Base-by-base conservation (phyloP, 768 basidiomycete genomes). In the Suillus alpinus region DNA sequence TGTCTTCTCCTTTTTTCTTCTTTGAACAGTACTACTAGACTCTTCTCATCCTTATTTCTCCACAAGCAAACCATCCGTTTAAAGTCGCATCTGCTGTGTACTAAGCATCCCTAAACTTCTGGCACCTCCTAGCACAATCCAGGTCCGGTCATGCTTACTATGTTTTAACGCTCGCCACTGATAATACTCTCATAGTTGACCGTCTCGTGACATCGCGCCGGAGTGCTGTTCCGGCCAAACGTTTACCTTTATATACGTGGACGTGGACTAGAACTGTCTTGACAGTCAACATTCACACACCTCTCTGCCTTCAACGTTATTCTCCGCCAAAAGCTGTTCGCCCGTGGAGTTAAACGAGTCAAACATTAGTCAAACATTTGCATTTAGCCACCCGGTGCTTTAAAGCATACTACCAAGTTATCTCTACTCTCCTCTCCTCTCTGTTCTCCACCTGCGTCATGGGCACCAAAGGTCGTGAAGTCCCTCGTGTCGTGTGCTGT, bases 401-500 rank as follows among this genome's bases (percentile, higher is more conserved):
- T 55, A 55, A 53, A 55, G 14, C 53, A 39, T 23, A 18, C 23
- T 9, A 7, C 18, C 52, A 40, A 31, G 29, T 40, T 44, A 51
- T 20, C 39, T 23, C 34, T 41, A n/a, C 29, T 46, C 47, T 40
- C 14, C 7, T 16, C 14, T 59, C 12, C 31, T 56, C 16, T 44
- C 55, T 46, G 18, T 40, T 47, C 46, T 53, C 62, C 18, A 46
- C 46, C 52, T 55, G 6, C 63, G 64, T 62, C 66, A 81, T 81
- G 79, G 76, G 76, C 67, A 83, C 85, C 66, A 92, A 92, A 81
- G 91, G 90, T 69, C 86, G 92, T 66, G 76, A 87, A 59, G 83
- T 84, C 55, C 92, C 92, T 58, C 89, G 92, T 72, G 82, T 94
- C 74, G 92, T 94, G 66, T 94, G 92, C 76, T 94, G 92, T 71